phyloP scores from a whole-genome alignment of 345 rosid genomes.

The rapeseed (Brassica napus) region Da-Ae NC_063448.1:23903001-23903500 shows the following conservation, averaged over 20 bases:
- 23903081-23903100: background rate
- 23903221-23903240: conserved; percentile 17
- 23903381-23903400: conserved; percentile 54
- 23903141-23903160: conserved; percentile 1
- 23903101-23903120: conserved; percentile 6
- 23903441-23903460: conserved; percentile 93
- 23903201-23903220: conserved; percentile 20
- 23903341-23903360: conserved; percentile 17
- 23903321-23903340: conserved; percentile 10
- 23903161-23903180: conserved; percentile 24
- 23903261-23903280: conserved; percentile 28
- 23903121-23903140: background rate
- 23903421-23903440: conserved; percentile 84
- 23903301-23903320: conserved; percentile 18
- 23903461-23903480: conserved; percentile 76
- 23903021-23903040: conserved; percentile 15
- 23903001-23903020: conserved; percentile 10
- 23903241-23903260: conserved; percentile 35
- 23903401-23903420: conserved; percentile 58
- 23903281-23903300: conserved; percentile 34
- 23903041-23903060: conserved; percentile 17
- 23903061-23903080: conserved; percentile 5
- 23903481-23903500: conserved; percentile 79
- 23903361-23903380: conserved; percentile 32
- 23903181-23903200: conserved; percentile 32